Percentiles rank a stretch among this genome's conserved stretches.
Evolutionary conservation across 2,329 filamentous ascomycete genomes (phyloP).

Genomic region (Alternaria arbusti): DNA sequence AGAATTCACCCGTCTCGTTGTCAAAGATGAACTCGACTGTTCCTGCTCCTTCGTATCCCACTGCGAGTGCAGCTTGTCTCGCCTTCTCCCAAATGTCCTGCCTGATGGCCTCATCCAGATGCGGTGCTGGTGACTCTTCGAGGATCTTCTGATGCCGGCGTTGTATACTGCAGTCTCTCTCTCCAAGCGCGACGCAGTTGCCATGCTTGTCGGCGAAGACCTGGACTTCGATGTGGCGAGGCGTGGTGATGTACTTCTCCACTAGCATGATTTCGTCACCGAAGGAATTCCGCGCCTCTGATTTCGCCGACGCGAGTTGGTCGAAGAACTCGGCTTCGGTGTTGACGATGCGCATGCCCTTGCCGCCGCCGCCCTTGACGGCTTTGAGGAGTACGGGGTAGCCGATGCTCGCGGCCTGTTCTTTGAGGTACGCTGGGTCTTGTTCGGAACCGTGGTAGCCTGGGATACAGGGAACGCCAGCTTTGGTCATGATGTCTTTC

Average conservation of each 20-base stretch:
- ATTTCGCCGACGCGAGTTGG: conserved; percentile 68
- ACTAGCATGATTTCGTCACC: conserved; percentile 71
- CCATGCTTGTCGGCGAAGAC: conserved; percentile 71
- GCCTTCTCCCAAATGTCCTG: conserved; percentile 72
- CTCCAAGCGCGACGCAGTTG: conserved; percentile 68
- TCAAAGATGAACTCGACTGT: conserved; percentile 75
- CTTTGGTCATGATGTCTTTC: conserved; percentile 95
- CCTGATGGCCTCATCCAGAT: conserved; percentile 64
- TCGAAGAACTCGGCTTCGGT: conserved; percentile 64
- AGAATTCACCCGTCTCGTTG: conserved; percentile 69
- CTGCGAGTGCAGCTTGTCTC: conserved; percentile 66
- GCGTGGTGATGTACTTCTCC: conserved; percentile 72
- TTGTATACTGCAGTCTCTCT: conserved; percentile 71
- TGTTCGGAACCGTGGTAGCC: conserved; percentile 93
- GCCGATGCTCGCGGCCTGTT: conserved; percentile 74
- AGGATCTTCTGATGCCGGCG: conserved; percentile 70
- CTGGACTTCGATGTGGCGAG: conserved; percentile 71
- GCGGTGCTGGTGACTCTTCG: conserved; percentile 70
- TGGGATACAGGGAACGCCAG: conserved; percentile 95
- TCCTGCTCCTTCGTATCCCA: conserved; percentile 69
- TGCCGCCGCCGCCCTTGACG: conserved; percentile 71
- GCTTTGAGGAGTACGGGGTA: conserved; percentile 71
- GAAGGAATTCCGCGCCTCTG: conserved; percentile 68
- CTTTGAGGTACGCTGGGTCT: conserved; percentile 65
- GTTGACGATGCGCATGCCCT: conserved; percentile 70